These are phyloP conservation scores for Beta corolliflora DNA, from an alignment of 179 eudicot genomes.

Conservation along the genomic window DNA sequence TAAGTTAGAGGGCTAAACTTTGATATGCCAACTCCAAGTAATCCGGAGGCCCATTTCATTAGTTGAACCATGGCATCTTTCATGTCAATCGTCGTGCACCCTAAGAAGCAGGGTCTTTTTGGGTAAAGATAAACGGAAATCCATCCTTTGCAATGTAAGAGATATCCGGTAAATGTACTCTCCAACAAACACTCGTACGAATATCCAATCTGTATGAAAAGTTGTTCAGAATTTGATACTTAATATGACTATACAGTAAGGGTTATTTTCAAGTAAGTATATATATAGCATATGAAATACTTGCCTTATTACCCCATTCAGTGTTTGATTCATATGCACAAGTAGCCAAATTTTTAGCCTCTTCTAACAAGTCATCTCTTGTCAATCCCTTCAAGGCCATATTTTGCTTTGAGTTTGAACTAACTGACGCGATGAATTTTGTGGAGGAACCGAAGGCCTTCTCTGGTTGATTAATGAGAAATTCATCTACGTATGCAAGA, in stretches of 20 bases:
- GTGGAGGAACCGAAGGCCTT: conserved; percentile 31
- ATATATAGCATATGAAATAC: conserved; percentile 18
- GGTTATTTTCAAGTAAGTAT: not conserved
- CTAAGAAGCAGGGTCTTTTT: conserved; percentile 33
- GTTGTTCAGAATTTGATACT: no score
- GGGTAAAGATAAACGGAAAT: conserved; percentile 46
- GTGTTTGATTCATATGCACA: conserved; percentile 51
- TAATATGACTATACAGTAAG: no score
- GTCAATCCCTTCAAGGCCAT: conserved; percentile 11
- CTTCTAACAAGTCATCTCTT: conserved; percentile 22
- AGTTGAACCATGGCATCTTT: conserved; percentile 45
- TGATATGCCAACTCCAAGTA: conserved; percentile 42
- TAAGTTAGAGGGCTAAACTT: conserved; percentile 33
- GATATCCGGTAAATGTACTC: conserved; percentile 43
- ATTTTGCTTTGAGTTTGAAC: conserved; percentile 6
- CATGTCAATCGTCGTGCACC: conserved; percentile 40
- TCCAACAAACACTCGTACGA: conserved; percentile 42
- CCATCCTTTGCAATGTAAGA: conserved; percentile 54
- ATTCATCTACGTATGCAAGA: conserved; percentile 20
- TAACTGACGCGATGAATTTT: not conserved
- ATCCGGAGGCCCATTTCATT: conserved; percentile 48
- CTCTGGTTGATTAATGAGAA: conserved; percentile 20
- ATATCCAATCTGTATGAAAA: conserved; percentile 45
- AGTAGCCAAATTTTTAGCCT: conserved; percentile 41
- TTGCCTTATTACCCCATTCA: conserved; percentile 59